phyloP scores from a whole-genome alignment of 2,329 filamentous ascomycete genomes.

The Cercospora sp. region DNA sequence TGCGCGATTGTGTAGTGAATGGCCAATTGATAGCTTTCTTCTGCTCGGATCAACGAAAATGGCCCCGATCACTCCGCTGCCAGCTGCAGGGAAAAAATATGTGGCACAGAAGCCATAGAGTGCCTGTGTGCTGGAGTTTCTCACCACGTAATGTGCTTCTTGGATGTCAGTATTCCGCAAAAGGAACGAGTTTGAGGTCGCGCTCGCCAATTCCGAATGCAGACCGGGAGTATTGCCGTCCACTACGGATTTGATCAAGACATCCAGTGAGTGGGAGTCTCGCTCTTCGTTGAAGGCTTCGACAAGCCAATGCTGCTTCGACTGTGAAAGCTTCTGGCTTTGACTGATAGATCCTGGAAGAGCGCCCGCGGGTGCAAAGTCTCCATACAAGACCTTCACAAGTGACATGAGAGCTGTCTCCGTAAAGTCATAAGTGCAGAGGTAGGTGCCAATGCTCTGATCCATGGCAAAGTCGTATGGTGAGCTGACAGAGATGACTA shows the following conservation, averaged over 20 bases:
- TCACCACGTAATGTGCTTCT: constrained; percentile 86
- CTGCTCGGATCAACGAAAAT: constrained; percentile 88
- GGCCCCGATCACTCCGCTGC: constrained; percentile 74
- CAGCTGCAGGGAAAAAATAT: constrained; percentile 71
- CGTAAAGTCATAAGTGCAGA: constrained; percentile 96
- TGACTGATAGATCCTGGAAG: constrained; percentile 75
- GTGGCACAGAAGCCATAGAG: constrained; percentile 91
- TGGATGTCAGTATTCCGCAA: constrained; percentile 69
- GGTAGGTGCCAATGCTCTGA: constrained; percentile 82
- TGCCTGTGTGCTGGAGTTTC: constrained; percentile 88
- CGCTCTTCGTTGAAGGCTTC: constrained; percentile 81
- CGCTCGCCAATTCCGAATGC: constrained; percentile 66
- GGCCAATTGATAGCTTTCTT: constrained; percentile 84
- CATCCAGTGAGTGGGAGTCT: constrained; percentile 71
- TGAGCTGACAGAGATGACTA: constrained; percentile 90
- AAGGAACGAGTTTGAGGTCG: constrained; percentile 73
- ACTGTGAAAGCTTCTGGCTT: constrained; percentile 82
- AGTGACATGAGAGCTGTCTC: constrained; percentile 85
- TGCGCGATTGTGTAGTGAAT: constrained; percentile 83
- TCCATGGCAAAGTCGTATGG: constrained; percentile 97
- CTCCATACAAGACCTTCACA: constrained; percentile 80
- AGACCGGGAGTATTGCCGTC: constrained; percentile 66
- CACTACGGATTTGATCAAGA: constrained; percentile 69
- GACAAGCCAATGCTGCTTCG: constrained; percentile 92
- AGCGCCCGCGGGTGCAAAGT: constrained; percentile 58